phyloP scores from a whole-genome alignment of 2,329 filamentous ascomycete genomes.

The Phialophora tarda region DNA sequence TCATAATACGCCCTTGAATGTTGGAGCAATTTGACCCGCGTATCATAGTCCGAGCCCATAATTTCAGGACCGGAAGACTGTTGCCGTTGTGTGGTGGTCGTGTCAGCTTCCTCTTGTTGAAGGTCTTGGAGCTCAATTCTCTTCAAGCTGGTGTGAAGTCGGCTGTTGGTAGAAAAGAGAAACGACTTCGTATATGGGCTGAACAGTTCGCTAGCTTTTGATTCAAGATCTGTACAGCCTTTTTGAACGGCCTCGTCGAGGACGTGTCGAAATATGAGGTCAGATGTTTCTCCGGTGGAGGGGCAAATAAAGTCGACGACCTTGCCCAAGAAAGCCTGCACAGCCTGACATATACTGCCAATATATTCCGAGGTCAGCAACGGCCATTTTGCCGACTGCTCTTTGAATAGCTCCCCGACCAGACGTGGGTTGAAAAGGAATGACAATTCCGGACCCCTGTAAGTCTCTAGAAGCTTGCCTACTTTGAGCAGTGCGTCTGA shows the following conservation, averaged over 20 bases:
- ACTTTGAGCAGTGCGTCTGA: conserved; percentile 25
- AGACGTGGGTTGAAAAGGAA: conserved; percentile 28
- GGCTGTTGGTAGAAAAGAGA: conserved; percentile 20
- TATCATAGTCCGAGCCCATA: conserved; percentile 19
- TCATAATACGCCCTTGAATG: conserved; percentile 41
- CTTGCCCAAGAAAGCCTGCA: conserved; percentile 36
- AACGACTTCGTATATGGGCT: conserved; percentile 36
- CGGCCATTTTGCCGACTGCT: conserved; percentile 35
- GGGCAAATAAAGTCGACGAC: conserved; percentile 29
- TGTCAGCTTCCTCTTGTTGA: conserved; percentile 23
- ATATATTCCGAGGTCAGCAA: conserved; percentile 15
- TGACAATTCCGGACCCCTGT: conserved; percentile 29
- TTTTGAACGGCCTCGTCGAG: conserved; percentile 35
- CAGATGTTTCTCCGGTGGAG: neutral
- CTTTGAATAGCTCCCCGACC: conserved; percentile 30
- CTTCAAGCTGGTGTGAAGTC: conserved; percentile 15
- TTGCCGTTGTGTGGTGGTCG: neutral
- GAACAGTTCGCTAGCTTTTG: conserved; percentile 39
- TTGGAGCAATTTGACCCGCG: conserved; percentile 37
- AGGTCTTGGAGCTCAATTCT: neutral
- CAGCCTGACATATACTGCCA: conserved; percentile 29
- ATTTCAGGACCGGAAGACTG: neutral
- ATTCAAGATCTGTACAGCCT: conserved; percentile 33
- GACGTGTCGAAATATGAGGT: conserved; percentile 37
- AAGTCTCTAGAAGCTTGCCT: conserved; percentile 18